Base-by-base conservation (phyloP, 164 flowering plant genomes). In the Paratinospora sagittata region DNA sequence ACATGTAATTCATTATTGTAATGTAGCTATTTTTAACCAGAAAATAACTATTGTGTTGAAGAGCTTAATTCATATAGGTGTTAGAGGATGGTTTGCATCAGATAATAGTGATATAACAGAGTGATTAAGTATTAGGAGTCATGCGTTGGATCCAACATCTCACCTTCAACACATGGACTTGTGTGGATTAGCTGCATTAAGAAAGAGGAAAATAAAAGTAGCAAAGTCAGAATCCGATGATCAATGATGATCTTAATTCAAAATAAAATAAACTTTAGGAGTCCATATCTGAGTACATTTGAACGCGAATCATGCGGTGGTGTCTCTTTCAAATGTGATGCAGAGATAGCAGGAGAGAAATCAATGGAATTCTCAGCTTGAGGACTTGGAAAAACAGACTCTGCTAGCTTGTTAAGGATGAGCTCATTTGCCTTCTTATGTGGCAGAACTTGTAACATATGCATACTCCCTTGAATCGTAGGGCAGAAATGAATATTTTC, bases 111-210 rank as follows among this genome's bases (percentile, higher is more conserved):
- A n/a, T n/a, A n/a, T n/a, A n/a, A n/a, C n/a, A n/a, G n/a, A n/a
- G n/a, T n/a, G n/a, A n/a, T n/a, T n/a, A n/a, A n/a, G n/a, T n/a
- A n/a, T n/a, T n/a, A n/a, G n/a, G n/a, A n/a, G n/a, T n/a, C n/a
- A n/a, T n/a, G n/a, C n/a, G n/a, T n/a, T n/a, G n/a, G n/a, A n/a
- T n/a, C n/a, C n/a, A n/a, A n/a, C n/a, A n/a, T n/a, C n/a, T n/a
- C n/a, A n/a, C n/a, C n/a, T n/a, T n/a, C n/a, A n/a, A n/a, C n/a
- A n/a, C n/a, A n/a, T n/a, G n/a, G n/a, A n/a, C n/a, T n/a, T n/a
- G n/a, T n/a, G n/a, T n/a, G n/a, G n/a, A n/a, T n/a, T 70, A 49
- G 71, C 88, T 81, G 84, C 84, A 78, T 33, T 63, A 33, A 36
- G 39, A 36, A 70, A 57, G 65, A 64, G 17, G 34, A n/a, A 21